phyloP scores from a whole-genome alignment of 805 yeast genomes.

The Wickerhamomyces rabaulensis region DNA sequence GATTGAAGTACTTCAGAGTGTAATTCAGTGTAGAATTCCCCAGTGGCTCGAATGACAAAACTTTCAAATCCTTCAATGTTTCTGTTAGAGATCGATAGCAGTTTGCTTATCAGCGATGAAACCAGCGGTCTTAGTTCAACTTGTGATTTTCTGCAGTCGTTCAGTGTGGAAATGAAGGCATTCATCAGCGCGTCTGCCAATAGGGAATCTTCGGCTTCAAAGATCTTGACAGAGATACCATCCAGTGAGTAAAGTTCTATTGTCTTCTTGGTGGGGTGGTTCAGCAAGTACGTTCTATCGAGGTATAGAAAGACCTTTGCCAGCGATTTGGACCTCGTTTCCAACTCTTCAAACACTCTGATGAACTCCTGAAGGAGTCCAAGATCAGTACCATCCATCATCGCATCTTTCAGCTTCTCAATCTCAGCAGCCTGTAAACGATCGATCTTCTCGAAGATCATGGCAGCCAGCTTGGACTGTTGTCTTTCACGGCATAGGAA shows the following conservation, averaged over 20 bases:
- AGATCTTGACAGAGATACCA: not conserved
- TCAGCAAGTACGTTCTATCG: slow-evolving; percentile 22
- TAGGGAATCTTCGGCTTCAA: not conserved
- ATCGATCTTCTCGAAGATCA: slow-evolving; percentile 9
- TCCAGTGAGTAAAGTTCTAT: slow-evolving; percentile 4
- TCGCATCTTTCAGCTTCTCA: not conserved
- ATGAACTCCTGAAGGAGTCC: slow-evolving; percentile 5
- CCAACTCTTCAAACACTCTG: slow-evolving; percentile 1
- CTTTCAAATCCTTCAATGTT: not conserved
- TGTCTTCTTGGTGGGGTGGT: slow-evolving; percentile 20
- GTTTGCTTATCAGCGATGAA: not conserved
- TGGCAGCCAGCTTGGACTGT: slow-evolving; percentile 14
- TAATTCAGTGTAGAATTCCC: slow-evolving; percentile 3
- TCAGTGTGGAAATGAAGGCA: slow-evolving; percentile 3
- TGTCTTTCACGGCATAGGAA: slow-evolving; percentile 19
- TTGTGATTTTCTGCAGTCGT: slow-evolving; percentile 2
- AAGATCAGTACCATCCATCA: not conserved
- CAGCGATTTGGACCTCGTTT: slow-evolving; percentile 1
- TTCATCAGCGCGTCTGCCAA: slow-evolving; percentile 5
- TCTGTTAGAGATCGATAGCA: not conserved
- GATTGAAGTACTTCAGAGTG: slow-evolving; percentile 2
- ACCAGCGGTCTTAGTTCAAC: not conserved
- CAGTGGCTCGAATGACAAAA: not conserved
- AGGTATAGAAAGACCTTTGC: slow-evolving; percentile 16
- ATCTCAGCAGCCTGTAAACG: not conserved